Base-by-base conservation (phyloP, 2,329 filamentous ascomycete genomes). In the Penicillium sp. region DNA sequence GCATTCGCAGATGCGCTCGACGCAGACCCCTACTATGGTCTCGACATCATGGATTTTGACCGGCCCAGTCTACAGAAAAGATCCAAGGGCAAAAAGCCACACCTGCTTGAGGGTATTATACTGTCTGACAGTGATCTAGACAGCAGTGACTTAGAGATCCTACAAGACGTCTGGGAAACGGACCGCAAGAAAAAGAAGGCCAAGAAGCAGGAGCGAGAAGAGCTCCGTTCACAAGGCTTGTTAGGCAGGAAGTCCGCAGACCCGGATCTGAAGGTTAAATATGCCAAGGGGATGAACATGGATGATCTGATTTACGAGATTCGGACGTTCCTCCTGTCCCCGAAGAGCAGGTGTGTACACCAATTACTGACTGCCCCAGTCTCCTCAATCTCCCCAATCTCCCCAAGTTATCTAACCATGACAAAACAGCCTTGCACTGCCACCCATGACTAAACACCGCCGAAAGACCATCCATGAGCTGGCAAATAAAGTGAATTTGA, bases 11-110 rank as follows among this genome's bases (percentile, higher is more conserved):
- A 85, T 67, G 78, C 80, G 0, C 73, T 86, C 2, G 82, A 85
- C n/a, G 73, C 77, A 58, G 81, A 84, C 60, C 81, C 83, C 2
- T 83, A 85, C 57, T 85, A 88, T 57, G 89, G 85, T 8, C 87
- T 96, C 60, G 91, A 96, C 67, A 79, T 95, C 43, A 93, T 94
- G 87, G 90, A 96, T 66, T 90, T 89, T 75, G 83, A 89, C 15
- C 81, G 86, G 25, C 85, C 87, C 1, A 90, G 85, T 51, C 71
- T 92, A 6, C 82, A 80, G 53, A 85, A 81, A 58, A 87, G 85
- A 66, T 78, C 82, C 61, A 90, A 89, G 70, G 85, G 84, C 42
- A 79, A 81, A 14, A 83, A 58, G 79, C 77, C 44, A 77, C 81
- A 50, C 72, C 81, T 44, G 2, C 20, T 60, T 15, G 76, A 79